Evolutionary conservation across 257 asterid genomes (phyloP), one percentile per base, ranked within the genome.

Genomic region (Craterostigma plantagineum): DNA sequence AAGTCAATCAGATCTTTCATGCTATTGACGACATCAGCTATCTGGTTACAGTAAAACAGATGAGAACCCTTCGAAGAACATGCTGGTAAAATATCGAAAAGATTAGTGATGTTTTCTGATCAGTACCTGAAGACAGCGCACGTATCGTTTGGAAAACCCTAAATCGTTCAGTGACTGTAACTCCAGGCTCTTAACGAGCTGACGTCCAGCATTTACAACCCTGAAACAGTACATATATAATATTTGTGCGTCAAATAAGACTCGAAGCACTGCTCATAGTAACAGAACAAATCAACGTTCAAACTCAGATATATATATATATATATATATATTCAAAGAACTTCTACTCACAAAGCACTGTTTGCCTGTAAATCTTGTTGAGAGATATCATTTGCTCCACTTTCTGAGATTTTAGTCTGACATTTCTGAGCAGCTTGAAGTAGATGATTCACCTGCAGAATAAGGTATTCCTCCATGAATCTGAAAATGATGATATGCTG

Each of bases 351-450:
- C 98, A 83, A 56, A 54, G 50, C 91, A 62, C 92, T 77, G 70
- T 79, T 90, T 52, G 86, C 72, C 65, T 90, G 95, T 40, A 90
- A 61, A 66, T 90, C 94, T 54, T 81, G 79, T 56, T 73, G 94
- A 49, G 94, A 73, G 52, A 72, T 57, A 33, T 93, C 95, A 39
- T 79, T 86, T 15, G 91, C 72, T 42, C 95, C 95, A 64, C 82
- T 68, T 63, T 90, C 93, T 43, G 95, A 62, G 48, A 83, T 60
- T 46, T 93, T 68, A 68, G 64, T 84, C 41, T 77, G 99, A 69
- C 99, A 90, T 71, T 80, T 83, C 58, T 83, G 94, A 12, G 99
- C 99, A 52, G 77, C 95, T 65, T 83, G 95, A 18, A 90, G 69
- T 37, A 90, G 59, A 58, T 79, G 92, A 69, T 83, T 79, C 46